A percentile compares a stretch with the other conserved stretches of the same genome.
Evolutionary conservation across 1,284 basidiomycete species (phyloP).

Genomic region (Tylopilus sp.): DNA sequence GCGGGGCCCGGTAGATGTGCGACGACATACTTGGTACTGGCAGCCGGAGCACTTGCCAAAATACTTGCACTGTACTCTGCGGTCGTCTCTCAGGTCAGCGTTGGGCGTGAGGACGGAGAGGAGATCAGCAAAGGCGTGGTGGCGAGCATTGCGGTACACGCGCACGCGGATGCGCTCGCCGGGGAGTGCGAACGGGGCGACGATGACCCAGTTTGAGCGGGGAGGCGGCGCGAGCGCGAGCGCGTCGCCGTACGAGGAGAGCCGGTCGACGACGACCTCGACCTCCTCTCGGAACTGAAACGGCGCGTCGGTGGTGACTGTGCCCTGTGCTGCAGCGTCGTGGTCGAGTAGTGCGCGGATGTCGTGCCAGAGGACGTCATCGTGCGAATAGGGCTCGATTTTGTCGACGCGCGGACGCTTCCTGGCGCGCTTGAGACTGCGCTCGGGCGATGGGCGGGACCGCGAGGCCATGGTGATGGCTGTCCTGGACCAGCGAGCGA

Average conservation of each 20-base stretch:
- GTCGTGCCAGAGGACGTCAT: slow-evolving; percentile 76
- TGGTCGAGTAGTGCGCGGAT: slow-evolving; percentile 64
- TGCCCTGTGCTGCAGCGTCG: slow-evolving; percentile 48
- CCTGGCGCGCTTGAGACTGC: no score
- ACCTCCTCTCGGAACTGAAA: slow-evolving; percentile 60
- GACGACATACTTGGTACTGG: slow-evolving; percentile 61
- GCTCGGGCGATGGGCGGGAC: no score
- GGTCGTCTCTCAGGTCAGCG: slow-evolving; percentile 60
- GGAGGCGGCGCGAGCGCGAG: slow-evolving; percentile 53
- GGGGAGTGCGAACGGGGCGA: slow-evolving; percentile 81
- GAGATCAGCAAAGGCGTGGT: slow-evolving; percentile 77
- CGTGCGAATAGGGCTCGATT: slow-evolving; percentile 31
- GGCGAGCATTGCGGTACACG: slow-evolving; percentile 61
- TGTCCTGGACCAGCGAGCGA: no score
- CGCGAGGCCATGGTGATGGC: no score
- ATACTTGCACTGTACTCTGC: slow-evolving; percentile 73
- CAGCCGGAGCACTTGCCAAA: slow-evolving; percentile 81
- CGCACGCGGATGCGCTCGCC: slow-evolving; percentile 73
- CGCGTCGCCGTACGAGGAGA: slow-evolving; percentile 69
- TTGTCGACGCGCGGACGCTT: slow-evolving; percentile 18
- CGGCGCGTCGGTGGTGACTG: slow-evolving; percentile 55
- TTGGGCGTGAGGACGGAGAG: slow-evolving; percentile 69
- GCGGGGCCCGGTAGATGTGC: neutral
- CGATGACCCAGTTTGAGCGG: slow-evolving; percentile 68
- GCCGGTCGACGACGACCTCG: slow-evolving; percentile 58